Evolutionary conservation across 192 early-diverging fungal genomes (phyloP), one percentile per base, ranked within the genome.

Genomic region (Backusella luteola): DNA sequence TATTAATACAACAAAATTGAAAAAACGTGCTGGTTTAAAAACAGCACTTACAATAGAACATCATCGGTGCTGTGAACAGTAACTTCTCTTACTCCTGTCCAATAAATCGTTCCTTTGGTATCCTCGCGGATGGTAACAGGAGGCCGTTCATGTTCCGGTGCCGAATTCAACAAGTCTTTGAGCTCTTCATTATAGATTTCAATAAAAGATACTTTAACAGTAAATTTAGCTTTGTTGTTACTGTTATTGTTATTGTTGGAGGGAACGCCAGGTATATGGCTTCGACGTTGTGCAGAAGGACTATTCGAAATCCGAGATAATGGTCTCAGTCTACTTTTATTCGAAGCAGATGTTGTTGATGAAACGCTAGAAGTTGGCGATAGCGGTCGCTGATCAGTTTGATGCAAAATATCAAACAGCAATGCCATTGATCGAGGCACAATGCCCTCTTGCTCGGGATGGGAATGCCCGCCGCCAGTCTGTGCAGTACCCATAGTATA

Each of bases 181-280:
- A 97, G 85, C 52, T 99, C 97, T 73, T 99, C 97, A 81, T 99
- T 99, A 84, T 99, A 97, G 4, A 97, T 89, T 76, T 99, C 97
- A 68, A 99, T 76, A 84, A 97, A 98, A 17, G 96, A 96, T 8
- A 97, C 94, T 44, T 84, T 85, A 32, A 92, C 84, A 11, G 76
- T 77, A 14, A 79, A 87, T 75, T 21, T 67, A 34, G 74, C 21
- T 36, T 71, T 71, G 38, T 23, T 38, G 1, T 14, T 69, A 11
- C 3, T 19, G 15, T 21, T n/a, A 0, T 1, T 14, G 34, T 19
- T 35, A 1, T 17, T 42, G 34, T 69, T 38, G 8, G 56, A 63
- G 23, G 56, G 23, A 34, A 66, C 35, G 4, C 21, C 53, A 39
- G 73, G 73, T 59, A 66, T 66, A 29, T 59, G 73, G 41, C 36